A percentile compares a stretch with the other conserved stretches of the same genome.
phyloP scores from a whole-genome alignment of 1,139 yeast species.

The Schwanniomyces etchellsii region DNA sequence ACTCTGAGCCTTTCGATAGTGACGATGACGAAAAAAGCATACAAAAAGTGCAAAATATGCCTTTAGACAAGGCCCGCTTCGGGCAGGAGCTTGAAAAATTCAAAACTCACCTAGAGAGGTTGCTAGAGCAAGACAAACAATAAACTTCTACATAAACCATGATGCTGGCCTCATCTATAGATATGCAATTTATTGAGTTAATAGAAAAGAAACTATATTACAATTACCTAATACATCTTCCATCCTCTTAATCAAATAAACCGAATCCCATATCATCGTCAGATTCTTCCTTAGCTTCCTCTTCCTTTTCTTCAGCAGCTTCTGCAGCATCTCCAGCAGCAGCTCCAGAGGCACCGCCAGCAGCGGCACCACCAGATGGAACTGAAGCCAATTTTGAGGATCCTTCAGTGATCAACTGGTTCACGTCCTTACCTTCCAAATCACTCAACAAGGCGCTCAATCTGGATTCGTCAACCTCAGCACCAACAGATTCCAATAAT shows the following conservation, averaged over 20 bases:
- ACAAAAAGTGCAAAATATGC: too few relatives aligned
- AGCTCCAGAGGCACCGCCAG: slow-evolving; percentile 46
- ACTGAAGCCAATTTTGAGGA: slow-evolving; percentile 76
- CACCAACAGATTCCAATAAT: slow-evolving; percentile 71
- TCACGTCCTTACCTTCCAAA: slow-evolving; percentile 72
- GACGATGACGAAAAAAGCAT: slow-evolving; percentile 13
- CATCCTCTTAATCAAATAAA: slow-evolving; percentile 63
- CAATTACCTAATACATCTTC: background rate
- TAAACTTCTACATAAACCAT: too few relatives aligned
- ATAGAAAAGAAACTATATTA: background rate
- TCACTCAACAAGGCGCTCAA: slow-evolving; percentile 60
- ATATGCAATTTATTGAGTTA: background rate
- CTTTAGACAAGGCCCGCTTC: too few relatives aligned
- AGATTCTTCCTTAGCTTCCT: slow-evolving; percentile 29
- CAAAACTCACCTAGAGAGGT: too few relatives aligned
- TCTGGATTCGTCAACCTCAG: slow-evolving; percentile 74
- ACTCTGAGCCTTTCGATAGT: slow-evolving; percentile 14
- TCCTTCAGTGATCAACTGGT: slow-evolving; percentile 76
- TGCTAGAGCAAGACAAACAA: too few relatives aligned
- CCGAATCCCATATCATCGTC: slow-evolving; percentile 87
- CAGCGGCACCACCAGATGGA: slow-evolving; percentile 81
- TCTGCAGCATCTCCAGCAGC: slow-evolving; percentile 36
- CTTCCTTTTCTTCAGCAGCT: slow-evolving; percentile 34
- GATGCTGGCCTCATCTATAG: too few relatives aligned
- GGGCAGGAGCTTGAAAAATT: too few relatives aligned